A percentile compares a stretch with the other conserved stretches of the same genome.
Evolutionary conservation across 2,329 filamentous ascomycete species (phyloP).

Genomic region (Amauroascus niger): DNA sequence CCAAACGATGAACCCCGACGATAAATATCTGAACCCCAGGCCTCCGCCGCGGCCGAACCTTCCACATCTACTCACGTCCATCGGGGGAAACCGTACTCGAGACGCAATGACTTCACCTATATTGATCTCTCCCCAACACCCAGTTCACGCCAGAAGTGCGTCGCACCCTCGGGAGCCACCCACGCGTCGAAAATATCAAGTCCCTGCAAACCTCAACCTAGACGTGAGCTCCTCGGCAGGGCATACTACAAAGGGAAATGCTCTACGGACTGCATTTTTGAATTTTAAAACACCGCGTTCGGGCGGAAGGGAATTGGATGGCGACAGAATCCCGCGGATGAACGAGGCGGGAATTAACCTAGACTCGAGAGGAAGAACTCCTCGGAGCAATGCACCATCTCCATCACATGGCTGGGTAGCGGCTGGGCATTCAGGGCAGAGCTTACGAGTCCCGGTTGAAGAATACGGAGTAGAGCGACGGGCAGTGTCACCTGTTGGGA

Average conservation of each 20-base stretch:
- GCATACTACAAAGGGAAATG: slow-evolving; percentile 30
- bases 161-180: slow-evolving; percentile 31
- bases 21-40: slow-evolving; percentile 63
- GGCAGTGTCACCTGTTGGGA: not conserved
- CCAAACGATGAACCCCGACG: slow-evolving; percentile 67
- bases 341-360: not conserved
- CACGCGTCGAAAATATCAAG: slow-evolving; percentile 18
- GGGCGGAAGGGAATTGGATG: slow-evolving; percentile 11
- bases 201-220: slow-evolving; percentile 22
- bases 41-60: slow-evolving; percentile 44
- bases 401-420: not conserved
- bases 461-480: not conserved
- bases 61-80: slow-evolving; percentile 31
- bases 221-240: slow-evolving; percentile 25
- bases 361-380: slow-evolving; percentile 3
- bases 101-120: slow-evolving; percentile 19
- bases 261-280: slow-evolving; percentile 31
- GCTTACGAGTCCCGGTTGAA: not conserved
- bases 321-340: not conserved
- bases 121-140: slow-evolving; percentile 22
- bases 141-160: slow-evolving; percentile 23
- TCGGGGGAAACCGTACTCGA: slow-evolving; percentile 5
- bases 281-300: slow-evolving; percentile 26
- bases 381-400: not conserved
- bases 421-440: not conserved